Percentiles rank a stretch among this genome's conserved stretches.
phyloP scores from a whole-genome alignment of 164 flowering plant genomes.

The Santalum album region DNA sequence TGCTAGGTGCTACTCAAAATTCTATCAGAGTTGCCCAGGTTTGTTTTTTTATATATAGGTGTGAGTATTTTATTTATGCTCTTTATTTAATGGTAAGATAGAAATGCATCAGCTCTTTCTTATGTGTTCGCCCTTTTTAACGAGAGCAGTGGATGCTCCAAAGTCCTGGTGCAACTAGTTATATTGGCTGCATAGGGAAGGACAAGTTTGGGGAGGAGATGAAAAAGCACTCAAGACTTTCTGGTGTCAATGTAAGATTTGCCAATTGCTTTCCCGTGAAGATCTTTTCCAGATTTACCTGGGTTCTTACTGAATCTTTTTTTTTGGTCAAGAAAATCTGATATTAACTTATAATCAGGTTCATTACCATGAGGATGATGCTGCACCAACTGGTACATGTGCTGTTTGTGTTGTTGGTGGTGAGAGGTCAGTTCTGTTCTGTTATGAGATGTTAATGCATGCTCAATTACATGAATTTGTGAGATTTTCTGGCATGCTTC shows the following conservation, averaged over 20 bases:
- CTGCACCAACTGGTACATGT: conserved; percentile 89
- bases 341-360: conserved; percentile 30
- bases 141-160: background rate
- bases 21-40: conserved; percentile 2
- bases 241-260: background rate
- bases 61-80: background rate
- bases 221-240: background rate
- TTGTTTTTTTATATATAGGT: background rate
- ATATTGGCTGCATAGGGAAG: background rate
- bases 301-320: no score
- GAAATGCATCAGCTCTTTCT: background rate
- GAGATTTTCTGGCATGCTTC: no score
- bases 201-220: conserved; percentile 1
- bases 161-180: background rate
- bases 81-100: background rate
- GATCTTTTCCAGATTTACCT: no score
- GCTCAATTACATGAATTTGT: no score
- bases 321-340: no score
- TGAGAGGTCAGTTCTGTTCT: conserved; percentile 57
- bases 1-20: conserved; percentile 4
- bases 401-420: conserved; percentile 95
- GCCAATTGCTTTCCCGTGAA: background rate
- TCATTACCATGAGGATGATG: conserved; percentile 82
- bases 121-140: background rate
- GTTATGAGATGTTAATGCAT: no score